A percentile compares a stretch with the other conserved stretches of the same genome.
Evolutionary conservation across 371 early-diverging fungal species (phyloP).

Genomic region (Mucor irregularis): DNA sequence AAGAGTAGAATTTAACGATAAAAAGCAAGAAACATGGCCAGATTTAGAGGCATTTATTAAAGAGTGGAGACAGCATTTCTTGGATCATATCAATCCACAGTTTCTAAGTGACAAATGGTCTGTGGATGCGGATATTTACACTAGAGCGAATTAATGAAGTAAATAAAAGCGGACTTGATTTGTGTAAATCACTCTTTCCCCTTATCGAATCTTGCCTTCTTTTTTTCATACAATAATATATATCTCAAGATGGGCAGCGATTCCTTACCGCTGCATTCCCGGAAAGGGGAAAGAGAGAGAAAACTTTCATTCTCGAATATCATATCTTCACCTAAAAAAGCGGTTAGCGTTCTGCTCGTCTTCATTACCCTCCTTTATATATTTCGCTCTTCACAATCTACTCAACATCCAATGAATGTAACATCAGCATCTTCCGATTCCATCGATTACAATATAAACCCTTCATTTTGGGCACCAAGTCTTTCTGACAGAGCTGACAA

Average conservation of each 20-base stretch:
- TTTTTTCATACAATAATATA: not conserved
- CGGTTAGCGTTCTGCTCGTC: not conserved
- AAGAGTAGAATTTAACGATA: conserved; percentile 1
- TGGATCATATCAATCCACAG: conserved; percentile 42
- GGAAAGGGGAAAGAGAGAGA: conserved; percentile 1
- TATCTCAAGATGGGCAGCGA: not conserved
- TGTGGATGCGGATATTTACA: conserved; percentile 43
- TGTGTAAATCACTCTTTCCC: not conserved
- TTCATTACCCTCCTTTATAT: conserved; percentile 1
- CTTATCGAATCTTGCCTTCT: not conserved
- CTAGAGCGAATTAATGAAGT: not conserved
- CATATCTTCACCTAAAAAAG: conserved; percentile 1
- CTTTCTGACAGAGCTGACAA: conserved; percentile 13
- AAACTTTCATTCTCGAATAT: not conserved
- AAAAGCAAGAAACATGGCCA: conserved; percentile 33
- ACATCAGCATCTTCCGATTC: not conserved
- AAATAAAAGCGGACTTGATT: not conserved
- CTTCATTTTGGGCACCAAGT: conserved; percentile 23
- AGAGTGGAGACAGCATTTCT: conserved; percentile 59
- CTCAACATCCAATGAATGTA: not conserved
- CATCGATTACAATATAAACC: conserved; percentile 18
- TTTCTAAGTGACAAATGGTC: conserved; percentile 52
- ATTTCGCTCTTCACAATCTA: not conserved
- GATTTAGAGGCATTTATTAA: conserved; percentile 40
- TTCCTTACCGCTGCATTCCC: conserved; percentile 9